Evolutionary conservation across 1,284 basidiomycete genomes (phyloP).

Genomic region (Heterobasidion occidentale): DNA sequence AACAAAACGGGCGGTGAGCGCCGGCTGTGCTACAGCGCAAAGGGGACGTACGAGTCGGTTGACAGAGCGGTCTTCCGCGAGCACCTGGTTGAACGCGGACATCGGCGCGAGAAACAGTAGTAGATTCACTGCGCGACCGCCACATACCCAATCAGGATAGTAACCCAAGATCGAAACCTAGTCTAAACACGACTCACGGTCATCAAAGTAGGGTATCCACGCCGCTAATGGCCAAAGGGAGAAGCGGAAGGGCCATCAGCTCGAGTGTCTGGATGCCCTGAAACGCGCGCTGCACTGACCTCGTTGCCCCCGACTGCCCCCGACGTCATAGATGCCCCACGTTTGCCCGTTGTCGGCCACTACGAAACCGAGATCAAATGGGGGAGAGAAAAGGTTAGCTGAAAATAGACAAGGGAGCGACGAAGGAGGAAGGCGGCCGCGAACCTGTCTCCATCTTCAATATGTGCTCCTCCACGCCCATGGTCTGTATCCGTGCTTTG

Average conservation of each 20-base stretch:
- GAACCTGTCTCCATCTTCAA: constrained; percentile 42
- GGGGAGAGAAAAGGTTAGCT: neutral
- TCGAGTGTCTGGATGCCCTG: neutral
- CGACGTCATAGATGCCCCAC: constrained; percentile 60
- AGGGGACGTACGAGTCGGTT: constrained; percentile 45
- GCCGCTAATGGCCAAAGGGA: constrained; percentile 29
- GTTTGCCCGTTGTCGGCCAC: constrained; percentile 31
- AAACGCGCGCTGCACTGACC: constrained; percentile 23
- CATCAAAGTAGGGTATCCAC: constrained; percentile 62
- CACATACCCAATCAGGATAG: neutral
- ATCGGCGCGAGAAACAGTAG: constrained; percentile 62
- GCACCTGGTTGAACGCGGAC: constrained; percentile 56
- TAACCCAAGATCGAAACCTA: neutral
- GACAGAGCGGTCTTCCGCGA: constrained; percentile 46
- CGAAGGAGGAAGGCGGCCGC: constrained; percentile 1
- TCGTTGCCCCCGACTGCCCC: constrained; percentile 47
- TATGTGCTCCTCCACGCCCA: constrained; percentile 56
- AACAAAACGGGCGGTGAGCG: neutral
- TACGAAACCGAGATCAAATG: constrained; percentile 2
- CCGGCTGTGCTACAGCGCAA: neutral
- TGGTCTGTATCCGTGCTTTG: constrained; percentile 53
- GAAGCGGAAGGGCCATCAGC: neutral
- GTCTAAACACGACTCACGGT: constrained; percentile 15
- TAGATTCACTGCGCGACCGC: constrained; percentile 34
- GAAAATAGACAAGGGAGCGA: neutral